Evolutionary conservation across 164 flowering plant genomes (phyloP).

Genomic region (Vitis rotundifolia): DNA sequence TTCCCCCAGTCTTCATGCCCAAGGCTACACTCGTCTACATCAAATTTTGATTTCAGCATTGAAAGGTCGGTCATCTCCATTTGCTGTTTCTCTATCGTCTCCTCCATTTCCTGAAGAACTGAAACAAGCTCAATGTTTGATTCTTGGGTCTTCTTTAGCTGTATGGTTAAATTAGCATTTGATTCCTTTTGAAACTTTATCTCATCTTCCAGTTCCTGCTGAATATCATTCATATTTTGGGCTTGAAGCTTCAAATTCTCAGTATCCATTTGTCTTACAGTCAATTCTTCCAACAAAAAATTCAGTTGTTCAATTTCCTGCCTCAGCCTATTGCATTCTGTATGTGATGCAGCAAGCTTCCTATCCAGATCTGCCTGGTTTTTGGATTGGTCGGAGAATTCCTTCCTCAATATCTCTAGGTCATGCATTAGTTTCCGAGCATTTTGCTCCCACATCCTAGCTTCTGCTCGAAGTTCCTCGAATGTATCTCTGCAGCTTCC

Average conservation of each 20-base stretch:
- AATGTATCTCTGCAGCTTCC: slow-evolving; percentile 62
- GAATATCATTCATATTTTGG: slow-evolving; percentile 26
- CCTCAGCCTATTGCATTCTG: slow-evolving; percentile 58
- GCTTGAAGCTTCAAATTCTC: slow-evolving; percentile 30
- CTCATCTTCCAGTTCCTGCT: slow-evolving; percentile 62
- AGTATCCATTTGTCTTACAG: slow-evolving; percentile 21
- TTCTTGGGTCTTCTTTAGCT: slow-evolving; percentile 67
- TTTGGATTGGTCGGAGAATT: slow-evolving; percentile 49
- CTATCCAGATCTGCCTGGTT: slow-evolving; percentile 40
- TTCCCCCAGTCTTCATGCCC: slow-evolving; percentile 7
- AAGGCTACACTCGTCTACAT: slow-evolving; percentile 10
- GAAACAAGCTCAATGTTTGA: slow-evolving; percentile 84
- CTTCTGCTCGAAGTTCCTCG: slow-evolving; percentile 65
- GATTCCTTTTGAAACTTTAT: slow-evolving; percentile 59
- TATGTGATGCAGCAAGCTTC: slow-evolving; percentile 59
- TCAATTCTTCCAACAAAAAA: slow-evolving; percentile 38
- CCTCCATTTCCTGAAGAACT: slow-evolving; percentile 82
- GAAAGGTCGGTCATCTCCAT: slow-evolving; percentile 50
- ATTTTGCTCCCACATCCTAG: slow-evolving; percentile 80
- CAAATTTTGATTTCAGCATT: slow-evolving; percentile 17
- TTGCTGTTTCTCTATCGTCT: slow-evolving; percentile 67
- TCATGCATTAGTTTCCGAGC: slow-evolving; percentile 58
- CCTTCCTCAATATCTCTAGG: slow-evolving; percentile 46
- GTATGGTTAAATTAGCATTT: slow-evolving; percentile 51
- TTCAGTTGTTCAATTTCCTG: slow-evolving; percentile 53